Evolutionary conservation across 1,284 basidiomycete species (phyloP).

Genomic region (Heterobasidion parviporum): DNA sequence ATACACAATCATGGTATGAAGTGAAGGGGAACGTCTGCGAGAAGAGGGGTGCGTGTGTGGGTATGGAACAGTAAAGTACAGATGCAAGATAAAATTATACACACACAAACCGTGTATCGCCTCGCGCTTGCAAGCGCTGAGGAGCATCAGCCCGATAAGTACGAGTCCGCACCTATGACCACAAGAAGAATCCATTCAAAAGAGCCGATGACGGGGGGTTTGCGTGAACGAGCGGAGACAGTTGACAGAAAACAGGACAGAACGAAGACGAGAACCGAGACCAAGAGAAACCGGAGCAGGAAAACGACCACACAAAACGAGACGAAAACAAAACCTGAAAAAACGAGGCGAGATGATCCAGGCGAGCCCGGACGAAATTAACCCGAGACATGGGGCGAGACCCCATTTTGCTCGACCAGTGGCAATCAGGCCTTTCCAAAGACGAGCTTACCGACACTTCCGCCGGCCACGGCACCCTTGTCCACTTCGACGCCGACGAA

Average conservation of each 20-base stretch:
- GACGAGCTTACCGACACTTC: slow-evolving; percentile 36
- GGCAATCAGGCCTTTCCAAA: slow-evolving; percentile 31
- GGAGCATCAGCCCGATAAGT: background rate
- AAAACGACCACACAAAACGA: background rate
- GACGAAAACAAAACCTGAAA: background rate
- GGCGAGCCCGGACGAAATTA: background rate
- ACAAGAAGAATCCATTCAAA: slow-evolving; percentile 1
- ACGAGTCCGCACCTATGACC: slow-evolving; percentile 5
- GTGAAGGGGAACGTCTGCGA: background rate
- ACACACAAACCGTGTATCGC: background rate
- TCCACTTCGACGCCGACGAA: slow-evolving; percentile 57
- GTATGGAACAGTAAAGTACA: slow-evolving; percentile 1
- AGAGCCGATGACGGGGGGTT: background rate
- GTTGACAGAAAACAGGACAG: background rate
- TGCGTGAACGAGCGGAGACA: background rate
- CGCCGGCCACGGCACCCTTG: slow-evolving; percentile 30
- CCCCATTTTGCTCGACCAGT: background rate
- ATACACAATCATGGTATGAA: background rate
- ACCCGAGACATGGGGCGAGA: background rate
- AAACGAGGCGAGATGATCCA: background rate
- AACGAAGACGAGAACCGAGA: background rate
- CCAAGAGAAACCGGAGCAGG: background rate
- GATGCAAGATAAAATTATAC: slow-evolving; percentile 1
- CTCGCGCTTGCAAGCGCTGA: background rate
- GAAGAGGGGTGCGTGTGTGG: background rate